A percentile compares a stretch with the other conserved stretches of the same genome.
Conservation (phyloP, 371 early-diverging fungal species). For the Rhizopus sp. region DNA sequence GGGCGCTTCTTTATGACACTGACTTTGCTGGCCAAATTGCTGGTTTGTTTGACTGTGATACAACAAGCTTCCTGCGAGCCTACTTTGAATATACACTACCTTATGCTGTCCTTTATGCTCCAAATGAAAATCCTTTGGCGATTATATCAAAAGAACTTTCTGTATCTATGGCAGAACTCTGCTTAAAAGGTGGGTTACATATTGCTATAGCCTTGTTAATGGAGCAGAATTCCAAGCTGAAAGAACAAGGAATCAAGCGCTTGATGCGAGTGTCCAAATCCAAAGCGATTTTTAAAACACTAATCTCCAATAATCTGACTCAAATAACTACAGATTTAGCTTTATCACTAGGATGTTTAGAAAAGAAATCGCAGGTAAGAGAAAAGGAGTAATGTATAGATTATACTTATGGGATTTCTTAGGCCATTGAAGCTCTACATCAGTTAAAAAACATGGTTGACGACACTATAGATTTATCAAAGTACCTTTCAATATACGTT, state of each 20-base stretch:
- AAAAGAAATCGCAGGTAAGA: conserved; percentile 5
- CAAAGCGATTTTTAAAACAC: background rate
- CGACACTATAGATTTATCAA: background rate
- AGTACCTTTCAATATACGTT: conserved; percentile 7
- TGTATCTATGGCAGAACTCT: background rate
- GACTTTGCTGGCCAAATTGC: background rate
- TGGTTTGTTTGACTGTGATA: background rate
- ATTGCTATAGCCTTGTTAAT: background rate
- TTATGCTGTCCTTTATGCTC: conserved; percentile 7
- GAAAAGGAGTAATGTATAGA: background rate
- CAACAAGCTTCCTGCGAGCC: background rate
- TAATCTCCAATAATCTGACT: background rate
- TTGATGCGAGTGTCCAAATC: background rate
- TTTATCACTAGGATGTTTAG: conserved; percentile 6
- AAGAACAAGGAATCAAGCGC: background rate
- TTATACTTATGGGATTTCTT: background rate
- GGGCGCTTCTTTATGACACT: background rate
- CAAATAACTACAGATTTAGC: conserved; percentile 9
- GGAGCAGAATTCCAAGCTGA: background rate
- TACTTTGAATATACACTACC: conserved; percentile 7
- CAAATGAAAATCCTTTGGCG: background rate
- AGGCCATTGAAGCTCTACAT: conserved; percentile 4
- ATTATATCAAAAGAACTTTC: conserved; percentile 1
- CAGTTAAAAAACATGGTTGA: background rate
- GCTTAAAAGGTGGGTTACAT: background rate